Evolutionary conservation across 2,329 filamentous ascomycete species (phyloP).

Genomic region (Clonostachys solani): DNA sequence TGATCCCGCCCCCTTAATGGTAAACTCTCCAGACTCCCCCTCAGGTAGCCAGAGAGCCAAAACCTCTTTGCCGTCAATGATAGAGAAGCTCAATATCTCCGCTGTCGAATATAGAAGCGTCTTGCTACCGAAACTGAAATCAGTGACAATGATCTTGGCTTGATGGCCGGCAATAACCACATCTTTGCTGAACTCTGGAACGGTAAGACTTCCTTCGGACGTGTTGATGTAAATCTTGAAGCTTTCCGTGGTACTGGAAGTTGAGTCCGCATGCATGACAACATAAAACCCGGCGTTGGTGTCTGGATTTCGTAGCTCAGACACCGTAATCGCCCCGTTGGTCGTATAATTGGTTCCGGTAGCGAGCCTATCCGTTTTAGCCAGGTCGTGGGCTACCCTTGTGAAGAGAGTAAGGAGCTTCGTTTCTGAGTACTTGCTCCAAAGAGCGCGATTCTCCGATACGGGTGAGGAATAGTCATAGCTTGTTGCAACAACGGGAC

Average conservation of each 20-base stretch:
- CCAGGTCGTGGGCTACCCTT: constrained; percentile 50
- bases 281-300: constrained; percentile 57
- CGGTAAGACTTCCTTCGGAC: constrained; percentile 45
- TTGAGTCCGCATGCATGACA: constrained; percentile 47
- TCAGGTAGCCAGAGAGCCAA: constrained; percentile 49
- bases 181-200: constrained; percentile 42
- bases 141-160: constrained; percentile 57
- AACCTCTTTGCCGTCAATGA: constrained; percentile 39
- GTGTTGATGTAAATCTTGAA: constrained; percentile 54
- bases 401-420: constrained; percentile 59
- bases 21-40: constrained; percentile 51
- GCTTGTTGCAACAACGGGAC: constrained; percentile 53
- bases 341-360: constrained; percentile 42
- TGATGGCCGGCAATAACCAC: constrained; percentile 56
- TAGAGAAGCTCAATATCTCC: constrained; percentile 46
- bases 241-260: constrained; percentile 40
- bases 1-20: constrained; percentile 31
- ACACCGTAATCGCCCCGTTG: constrained; percentile 45
- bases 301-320: constrained; percentile 54
- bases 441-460: constrained; percentile 51
- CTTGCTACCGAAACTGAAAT: constrained; percentile 49
- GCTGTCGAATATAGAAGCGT: constrained; percentile 50
- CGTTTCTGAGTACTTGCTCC: constrained; percentile 58
- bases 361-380: constrained; percentile 44
- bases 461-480: constrained; percentile 63